A percentile compares a stretch with the other conserved stretches of the same genome.
These are phyloP conservation scores for Diutina sp. DNA, from an alignment of 1,139 yeast species.

Conservation along the genomic window DNA sequence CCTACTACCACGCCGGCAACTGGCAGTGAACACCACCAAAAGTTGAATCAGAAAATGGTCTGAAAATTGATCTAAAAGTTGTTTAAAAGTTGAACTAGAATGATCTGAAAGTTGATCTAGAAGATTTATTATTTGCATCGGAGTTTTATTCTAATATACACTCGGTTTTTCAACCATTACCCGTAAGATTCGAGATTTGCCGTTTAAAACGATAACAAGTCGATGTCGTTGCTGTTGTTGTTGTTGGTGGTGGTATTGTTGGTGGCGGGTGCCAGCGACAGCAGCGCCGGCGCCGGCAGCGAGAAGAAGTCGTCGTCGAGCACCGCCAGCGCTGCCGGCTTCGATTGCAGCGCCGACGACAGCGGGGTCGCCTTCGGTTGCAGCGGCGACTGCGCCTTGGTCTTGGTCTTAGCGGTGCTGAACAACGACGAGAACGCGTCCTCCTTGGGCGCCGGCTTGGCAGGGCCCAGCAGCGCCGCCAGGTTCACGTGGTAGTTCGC, in stretches of 20 bases:
- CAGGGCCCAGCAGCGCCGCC: constrained; percentile 13
- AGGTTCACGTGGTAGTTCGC: constrained; percentile 2
- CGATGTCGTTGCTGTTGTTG: neutral
- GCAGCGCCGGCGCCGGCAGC: constrained; percentile 4
- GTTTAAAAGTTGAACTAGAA: no score
- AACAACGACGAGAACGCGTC: constrained; percentile 71
- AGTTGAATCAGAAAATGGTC: no score
- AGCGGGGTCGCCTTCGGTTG: neutral
- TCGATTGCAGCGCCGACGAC: constrained; percentile 6
- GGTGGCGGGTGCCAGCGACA: neutral
- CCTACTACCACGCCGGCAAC: neutral
- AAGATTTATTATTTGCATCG: neutral
- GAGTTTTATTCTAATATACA: neutral
- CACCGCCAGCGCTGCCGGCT: constrained; percentile 5
- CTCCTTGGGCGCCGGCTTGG: constrained; percentile 36
- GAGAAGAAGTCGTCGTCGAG: constrained; percentile 14
- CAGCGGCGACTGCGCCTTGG: constrained; percentile 7
- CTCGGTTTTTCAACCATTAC: neutral
- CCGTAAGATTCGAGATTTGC: neutral
- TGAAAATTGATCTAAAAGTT: no score
- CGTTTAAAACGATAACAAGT: neutral
- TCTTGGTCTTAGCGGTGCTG: constrained; percentile 49
- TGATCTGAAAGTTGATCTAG: no score
- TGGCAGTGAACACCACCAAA: neutral
- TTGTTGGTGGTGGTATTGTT: neutral